Percentiles rank a stretch among this genome's conserved stretches.
Evolutionary conservation across 352 stramenopile species (phyloP).

Genomic region (Bremia lactucae): DNA sequence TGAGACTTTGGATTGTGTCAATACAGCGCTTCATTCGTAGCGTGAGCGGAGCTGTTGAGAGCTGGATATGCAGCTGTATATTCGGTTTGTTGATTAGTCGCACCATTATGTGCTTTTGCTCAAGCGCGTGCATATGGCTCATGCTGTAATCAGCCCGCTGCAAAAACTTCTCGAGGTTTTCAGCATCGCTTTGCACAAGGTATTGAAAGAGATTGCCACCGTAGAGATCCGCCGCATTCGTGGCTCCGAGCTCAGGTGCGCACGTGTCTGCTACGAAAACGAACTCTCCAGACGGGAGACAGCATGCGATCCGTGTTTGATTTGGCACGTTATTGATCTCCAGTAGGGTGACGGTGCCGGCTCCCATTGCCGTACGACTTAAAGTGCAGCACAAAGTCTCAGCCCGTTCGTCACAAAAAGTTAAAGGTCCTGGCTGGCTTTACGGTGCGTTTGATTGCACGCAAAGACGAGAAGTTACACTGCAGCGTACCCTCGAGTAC

Average conservation of each 20-base stretch:
- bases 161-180: slow-evolving; percentile 54
- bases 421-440: neutral
- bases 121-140: slow-evolving; percentile 10
- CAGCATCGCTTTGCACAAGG: slow-evolving; percentile 36
- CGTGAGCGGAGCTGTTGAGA: slow-evolving; percentile 51
- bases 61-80: slow-evolving; percentile 40
- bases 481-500: too few species aligned
- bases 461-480: too few species aligned
- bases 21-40: slow-evolving; percentile 74
- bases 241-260: slow-evolving; percentile 25
- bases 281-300: slow-evolving; percentile 61
- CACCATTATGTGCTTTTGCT: slow-evolving; percentile 36
- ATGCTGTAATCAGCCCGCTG: slow-evolving; percentile 4
- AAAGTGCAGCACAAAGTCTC: slow-evolving; percentile 13
- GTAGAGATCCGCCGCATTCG: slow-evolving; percentile 36
- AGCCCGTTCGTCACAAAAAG: slow-evolving; percentile 8
- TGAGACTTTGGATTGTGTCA: slow-evolving; percentile 47
- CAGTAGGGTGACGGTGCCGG: slow-evolving; percentile 45
- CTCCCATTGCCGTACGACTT: slow-evolving; percentile 22
- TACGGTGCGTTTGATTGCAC: slow-evolving; percentile 2
- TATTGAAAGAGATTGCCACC: slow-evolving; percentile 55
- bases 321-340: slow-evolving; percentile 43
- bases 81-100: slow-evolving; percentile 16
- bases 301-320: slow-evolving; percentile 50
- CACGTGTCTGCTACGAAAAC: slow-evolving; percentile 49